Percentiles rank a stretch among this genome's conserved stretches.
Conservation (phyloP, 257 asterid species). For the Plantago elongata region DNA sequence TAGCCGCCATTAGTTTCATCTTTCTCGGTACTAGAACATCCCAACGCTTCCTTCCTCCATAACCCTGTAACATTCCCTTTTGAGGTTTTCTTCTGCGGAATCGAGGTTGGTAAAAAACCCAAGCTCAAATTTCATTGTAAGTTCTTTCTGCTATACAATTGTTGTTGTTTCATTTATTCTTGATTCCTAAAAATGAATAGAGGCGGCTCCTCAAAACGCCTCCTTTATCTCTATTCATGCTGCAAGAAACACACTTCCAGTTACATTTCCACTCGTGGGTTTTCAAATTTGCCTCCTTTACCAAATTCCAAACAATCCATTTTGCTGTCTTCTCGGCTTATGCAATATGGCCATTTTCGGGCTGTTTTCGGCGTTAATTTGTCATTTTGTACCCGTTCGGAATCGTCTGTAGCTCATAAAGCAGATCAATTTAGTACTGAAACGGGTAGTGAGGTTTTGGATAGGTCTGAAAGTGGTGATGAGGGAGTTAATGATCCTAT, state of each 20-base stretch:
- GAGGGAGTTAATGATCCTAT: constrained; percentile 43
- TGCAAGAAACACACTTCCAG: constrained; percentile 20
- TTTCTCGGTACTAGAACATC: too few relatives aligned
- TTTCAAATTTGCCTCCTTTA: constrained; percentile 23
- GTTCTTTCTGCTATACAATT: too few relatives aligned
- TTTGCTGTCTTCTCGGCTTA: constrained; percentile 17
- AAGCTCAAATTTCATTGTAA: too few relatives aligned
- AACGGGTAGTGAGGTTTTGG: neutral
- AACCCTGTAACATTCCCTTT: too few relatives aligned
- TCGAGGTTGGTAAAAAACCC: too few relatives aligned
- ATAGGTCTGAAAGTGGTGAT: constrained; percentile 13
- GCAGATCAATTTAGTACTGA: constrained; percentile 24
- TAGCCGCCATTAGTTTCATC: too few relatives aligned
- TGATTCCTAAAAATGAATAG: too few relatives aligned
- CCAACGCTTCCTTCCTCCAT: too few relatives aligned
- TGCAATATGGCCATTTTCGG: constrained; percentile 16
- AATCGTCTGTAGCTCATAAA: constrained; percentile 20
- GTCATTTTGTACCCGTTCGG: constrained; percentile 36
- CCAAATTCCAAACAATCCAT: constrained; percentile 22
- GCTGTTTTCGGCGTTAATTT: constrained; percentile 20
- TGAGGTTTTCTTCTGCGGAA: too few relatives aligned
- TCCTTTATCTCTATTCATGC: constrained; percentile 41
- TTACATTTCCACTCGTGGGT: constrained; percentile 26
- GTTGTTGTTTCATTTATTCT: too few relatives aligned
- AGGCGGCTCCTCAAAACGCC: constrained; percentile 27